These are phyloP conservation scores for Phialocephala sp. DNA, from an alignment of 2,329 filamentous ascomycete species.

Conservation along the genomic window DNA sequence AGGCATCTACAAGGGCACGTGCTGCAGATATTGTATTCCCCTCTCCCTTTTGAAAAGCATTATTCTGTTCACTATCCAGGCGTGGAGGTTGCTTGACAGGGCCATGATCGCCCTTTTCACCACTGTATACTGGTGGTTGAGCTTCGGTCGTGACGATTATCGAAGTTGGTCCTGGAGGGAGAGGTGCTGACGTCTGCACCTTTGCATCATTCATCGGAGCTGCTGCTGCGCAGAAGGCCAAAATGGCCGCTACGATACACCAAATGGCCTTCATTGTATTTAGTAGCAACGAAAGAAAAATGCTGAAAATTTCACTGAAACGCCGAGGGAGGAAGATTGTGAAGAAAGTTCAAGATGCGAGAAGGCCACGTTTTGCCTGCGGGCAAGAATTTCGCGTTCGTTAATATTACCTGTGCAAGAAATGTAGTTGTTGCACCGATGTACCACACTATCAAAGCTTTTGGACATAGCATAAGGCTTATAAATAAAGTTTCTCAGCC, in stretches of 20 bases:
- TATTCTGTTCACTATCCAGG: not conserved
- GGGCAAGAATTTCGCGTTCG: not conserved
- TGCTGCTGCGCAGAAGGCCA: not conserved
- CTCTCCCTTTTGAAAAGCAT: not conserved
- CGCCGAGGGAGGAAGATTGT: not conserved
- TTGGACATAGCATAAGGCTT: not conserved
- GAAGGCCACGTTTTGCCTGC: not conserved
- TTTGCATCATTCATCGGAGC: not conserved
- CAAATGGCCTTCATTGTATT: conserved; percentile 3
- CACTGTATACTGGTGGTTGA: not conserved
- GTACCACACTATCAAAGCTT: not conserved
- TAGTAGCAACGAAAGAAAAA: not conserved
- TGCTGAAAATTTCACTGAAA: not conserved
- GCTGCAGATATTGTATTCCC: not conserved
- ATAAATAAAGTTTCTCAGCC: not conserved
- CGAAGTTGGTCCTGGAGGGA: not conserved
- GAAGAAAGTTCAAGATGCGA: not conserved
- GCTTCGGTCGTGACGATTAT: not conserved
- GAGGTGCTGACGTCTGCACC: not conserved
- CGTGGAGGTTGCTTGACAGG: not conserved
- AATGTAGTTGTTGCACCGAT: not conserved
- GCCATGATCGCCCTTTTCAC: not conserved
- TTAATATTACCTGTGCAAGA: not conserved
- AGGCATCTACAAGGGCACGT: not conserved
- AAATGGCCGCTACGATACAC: conserved; percentile 6